These are phyloP conservation scores for Cenchrus purpureus DNA, from an alignment of 176 grass and related monocot species.

Conservation along the genomic window DNA sequence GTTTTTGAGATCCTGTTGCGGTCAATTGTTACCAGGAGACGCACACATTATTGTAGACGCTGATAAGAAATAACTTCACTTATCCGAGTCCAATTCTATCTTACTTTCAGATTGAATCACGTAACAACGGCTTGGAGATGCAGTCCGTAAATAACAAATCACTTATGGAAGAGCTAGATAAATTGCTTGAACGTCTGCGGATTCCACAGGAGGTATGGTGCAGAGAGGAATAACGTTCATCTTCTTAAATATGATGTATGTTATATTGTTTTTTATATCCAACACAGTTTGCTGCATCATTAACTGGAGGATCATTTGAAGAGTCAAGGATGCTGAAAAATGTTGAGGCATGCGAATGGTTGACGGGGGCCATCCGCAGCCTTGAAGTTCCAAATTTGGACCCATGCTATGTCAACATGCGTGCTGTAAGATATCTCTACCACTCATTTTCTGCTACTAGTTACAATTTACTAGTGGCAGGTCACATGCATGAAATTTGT, in stretches of 20 bases:
- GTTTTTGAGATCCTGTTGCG: slow-evolving; percentile 8
- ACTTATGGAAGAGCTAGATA: slow-evolving; percentile 90
- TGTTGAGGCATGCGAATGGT: slow-evolving; percentile 99
- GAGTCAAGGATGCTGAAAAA: slow-evolving; percentile 96
- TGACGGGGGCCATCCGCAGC: slow-evolving; percentile 76
- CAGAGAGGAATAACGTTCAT: slow-evolving; percentile 36
- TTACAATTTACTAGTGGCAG: slow-evolving; percentile 28
- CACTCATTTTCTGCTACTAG: slow-evolving; percentile 26
- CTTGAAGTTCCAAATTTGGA: slow-evolving; percentile 93
- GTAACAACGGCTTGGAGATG: slow-evolving; percentile 94
- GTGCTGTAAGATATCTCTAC: slow-evolving; percentile 63
- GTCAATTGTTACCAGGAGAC: slow-evolving; percentile 38
- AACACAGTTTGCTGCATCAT: slow-evolving; percentile 69
- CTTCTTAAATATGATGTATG: not conserved
- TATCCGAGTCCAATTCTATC: not conserved
- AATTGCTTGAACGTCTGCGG: slow-evolving; percentile 70
- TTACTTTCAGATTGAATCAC: slow-evolving; percentile 87
- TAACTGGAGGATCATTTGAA: slow-evolving; percentile 93
- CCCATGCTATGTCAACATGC: slow-evolving; percentile 84
- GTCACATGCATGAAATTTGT: not conserved
- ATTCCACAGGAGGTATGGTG: slow-evolving; percentile 86
- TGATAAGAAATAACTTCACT: slow-evolving; percentile 21
- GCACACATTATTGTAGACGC: slow-evolving; percentile 4
- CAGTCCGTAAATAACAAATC: slow-evolving; percentile 85
- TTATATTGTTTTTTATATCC: slow-evolving; percentile 51